Conservation (phyloP, 495 filamentous ascomycete species). For the Trichoderma gamsii region DNA sequence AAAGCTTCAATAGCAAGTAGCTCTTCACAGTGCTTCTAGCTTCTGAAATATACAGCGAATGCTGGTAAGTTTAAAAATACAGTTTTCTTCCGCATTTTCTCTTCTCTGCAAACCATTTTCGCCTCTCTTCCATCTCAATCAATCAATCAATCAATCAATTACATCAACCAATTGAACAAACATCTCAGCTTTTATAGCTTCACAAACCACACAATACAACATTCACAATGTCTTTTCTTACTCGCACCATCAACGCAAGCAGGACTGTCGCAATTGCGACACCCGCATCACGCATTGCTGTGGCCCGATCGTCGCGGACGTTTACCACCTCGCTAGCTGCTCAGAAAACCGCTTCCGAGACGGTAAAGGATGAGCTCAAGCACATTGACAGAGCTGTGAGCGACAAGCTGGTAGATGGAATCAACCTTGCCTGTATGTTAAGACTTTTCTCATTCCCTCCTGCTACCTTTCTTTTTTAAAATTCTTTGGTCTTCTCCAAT, state of each 20-base stretch:
- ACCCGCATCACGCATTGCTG: constrained; percentile 18
- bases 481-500: too few species aligned
- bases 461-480: neutral
- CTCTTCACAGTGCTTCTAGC: neutral
- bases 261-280: constrained; percentile 28
- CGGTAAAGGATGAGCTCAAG: constrained; percentile 48
- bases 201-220: constrained; percentile 2
- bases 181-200: neutral
- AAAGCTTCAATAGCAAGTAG: neutral
- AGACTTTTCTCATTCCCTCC: too few species aligned
- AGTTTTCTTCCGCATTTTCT: too few species aligned
- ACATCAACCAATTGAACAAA: neutral
- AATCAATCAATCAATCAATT: neutral
- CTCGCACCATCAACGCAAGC: constrained; percentile 30
- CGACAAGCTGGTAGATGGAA: constrained; percentile 52
- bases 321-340: constrained; percentile 38
- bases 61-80: too few species aligned
- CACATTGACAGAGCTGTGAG: constrained; percentile 44
- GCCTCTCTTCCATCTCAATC: too few species aligned
- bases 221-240: constrained; percentile 46
- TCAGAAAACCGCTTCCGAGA: constrained; percentile 40
- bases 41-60: neutral
- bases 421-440: constrained; percentile 44
- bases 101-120: too few species aligned
- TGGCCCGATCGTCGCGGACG: constrained; percentile 28